Conservation (phyloP, 1,284 basidiomycete species). For the Megacollybia platyphylla region DNA sequence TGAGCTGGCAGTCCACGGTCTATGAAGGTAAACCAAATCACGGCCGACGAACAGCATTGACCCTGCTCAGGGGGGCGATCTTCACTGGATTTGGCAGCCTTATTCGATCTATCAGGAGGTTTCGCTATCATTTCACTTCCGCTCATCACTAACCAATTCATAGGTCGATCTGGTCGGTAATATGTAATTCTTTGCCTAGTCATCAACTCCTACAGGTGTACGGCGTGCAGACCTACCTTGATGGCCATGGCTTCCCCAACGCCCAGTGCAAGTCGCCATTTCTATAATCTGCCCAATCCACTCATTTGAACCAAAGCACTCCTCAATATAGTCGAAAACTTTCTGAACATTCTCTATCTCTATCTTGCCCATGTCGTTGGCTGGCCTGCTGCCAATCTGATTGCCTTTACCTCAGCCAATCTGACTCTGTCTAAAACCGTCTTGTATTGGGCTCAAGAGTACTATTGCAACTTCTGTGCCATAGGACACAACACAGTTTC, state of each 20-base stretch:
- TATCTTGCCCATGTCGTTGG: not conserved
- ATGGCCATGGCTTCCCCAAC: conserved; percentile 2
- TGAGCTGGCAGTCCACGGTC: conserved; percentile 1
- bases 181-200: not conserved
- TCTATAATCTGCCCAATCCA: not conserved
- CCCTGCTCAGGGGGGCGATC: conserved; percentile 1
- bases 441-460: conserved; percentile 17
- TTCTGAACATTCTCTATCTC: conserved; percentile 1
- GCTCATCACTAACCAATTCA: not conserved
- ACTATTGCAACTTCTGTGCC: conserved; percentile 17
- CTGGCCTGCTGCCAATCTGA: not conserved
- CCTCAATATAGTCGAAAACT: conserved; percentile 2
- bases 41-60: not conserved
- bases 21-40: not conserved
- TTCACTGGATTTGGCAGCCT: conserved; percentile 3
- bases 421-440: conserved; percentile 1
- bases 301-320: not conserved
- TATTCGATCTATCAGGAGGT: conserved; percentile 5
- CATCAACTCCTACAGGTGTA: conserved; percentile 1
- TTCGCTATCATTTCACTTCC: not conserved
- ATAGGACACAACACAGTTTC: conserved; percentile 25
- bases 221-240: not conserved
- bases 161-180: not conserved
- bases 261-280: conserved; percentile 2
- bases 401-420: not conserved